phyloP scores from a whole-genome alignment of 768 basidiomycete genomes.

The Boletus pseudopeckii region DNA sequence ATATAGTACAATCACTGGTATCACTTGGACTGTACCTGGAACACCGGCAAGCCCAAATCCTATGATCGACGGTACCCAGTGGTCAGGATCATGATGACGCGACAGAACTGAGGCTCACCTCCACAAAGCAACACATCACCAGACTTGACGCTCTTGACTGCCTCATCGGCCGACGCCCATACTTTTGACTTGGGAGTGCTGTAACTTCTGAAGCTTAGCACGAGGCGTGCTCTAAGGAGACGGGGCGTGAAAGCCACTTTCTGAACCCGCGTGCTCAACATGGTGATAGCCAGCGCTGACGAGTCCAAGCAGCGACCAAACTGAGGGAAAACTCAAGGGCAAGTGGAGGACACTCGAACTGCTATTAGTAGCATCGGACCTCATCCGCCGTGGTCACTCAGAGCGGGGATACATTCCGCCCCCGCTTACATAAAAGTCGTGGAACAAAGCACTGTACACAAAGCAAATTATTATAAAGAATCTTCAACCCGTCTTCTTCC shows the following conservation, averaged over 20 bases:
- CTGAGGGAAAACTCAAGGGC: not conserved
- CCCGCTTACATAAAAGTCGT: not conserved
- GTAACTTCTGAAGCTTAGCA: slow-evolving; percentile 21
- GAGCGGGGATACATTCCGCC: not conserved
- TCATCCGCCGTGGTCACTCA: slow-evolving; percentile 16
- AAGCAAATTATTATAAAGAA: too few species aligned
- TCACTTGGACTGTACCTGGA: slow-evolving; percentile 50
- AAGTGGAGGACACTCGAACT: not conserved
- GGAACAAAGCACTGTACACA: too few species aligned
- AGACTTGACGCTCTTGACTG: slow-evolving; percentile 77
- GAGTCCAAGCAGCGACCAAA: not conserved
- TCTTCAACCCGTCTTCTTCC: too few species aligned
- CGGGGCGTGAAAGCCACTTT: slow-evolving; percentile 15
- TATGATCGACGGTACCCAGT: slow-evolving; percentile 29
- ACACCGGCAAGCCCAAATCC: slow-evolving; percentile 91
- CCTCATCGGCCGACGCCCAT: slow-evolving; percentile 80
- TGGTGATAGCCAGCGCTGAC: slow-evolving; percentile 7
- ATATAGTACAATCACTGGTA: not conserved
- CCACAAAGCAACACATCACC: slow-evolving; percentile 77
- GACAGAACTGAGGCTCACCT: slow-evolving; percentile 47
- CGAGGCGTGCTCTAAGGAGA: slow-evolving; percentile 16
- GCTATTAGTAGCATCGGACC: slow-evolving; percentile 19
- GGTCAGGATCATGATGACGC: not conserved
- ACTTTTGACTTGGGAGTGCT: slow-evolving; percentile 55
- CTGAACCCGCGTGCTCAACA: slow-evolving; percentile 21